Base-by-base conservation (phyloP, 1,284 basidiomycete species). In the Rhodotorula sp. region DNA sequence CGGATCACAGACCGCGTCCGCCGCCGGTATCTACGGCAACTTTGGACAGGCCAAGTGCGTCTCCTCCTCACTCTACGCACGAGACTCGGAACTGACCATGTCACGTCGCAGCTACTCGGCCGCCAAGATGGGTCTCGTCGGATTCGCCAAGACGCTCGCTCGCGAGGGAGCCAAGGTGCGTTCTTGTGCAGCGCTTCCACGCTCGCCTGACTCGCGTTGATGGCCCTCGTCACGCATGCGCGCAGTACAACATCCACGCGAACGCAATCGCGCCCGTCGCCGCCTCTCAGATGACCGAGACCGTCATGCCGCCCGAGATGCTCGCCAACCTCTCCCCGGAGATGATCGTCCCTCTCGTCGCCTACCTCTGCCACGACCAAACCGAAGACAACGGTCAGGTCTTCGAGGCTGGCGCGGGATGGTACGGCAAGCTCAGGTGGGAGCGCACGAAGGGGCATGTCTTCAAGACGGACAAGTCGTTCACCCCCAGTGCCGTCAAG, bases 221-320 rank as follows among this genome's bases (percentile, higher is more conserved):
- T 19, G 29, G n/a, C 74, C 58, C 76, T 76, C 57, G 92, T 36
- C 29, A 11, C 8, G 29, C 27, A 13, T 8, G 13, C 19, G 20
- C 39, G 49, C 55, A 97, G 82, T 96, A 98, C 82, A 89, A 89
- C 79, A 98, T 99, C 80, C 88, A 88, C 77, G 86, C 89, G 22
- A 90, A 90, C 74, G 90, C 86, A 30, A 91, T 99, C 74, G 94
- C 92, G 11, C 96, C 95, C 10, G 91, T 95, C 62, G 82, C 82
- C n/a, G 82, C 82, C 51, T 80, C 79, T 7, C 53, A 62, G 51
- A 61, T 61, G 60, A 61, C 60, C 49, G 60, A 61, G 36, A 70
- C 93, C 0, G 84, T 97, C 78, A 93, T 98, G 91, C 93, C 95
- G 22, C 90, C 91, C n/a, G 95, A 99, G 74, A 90, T 98, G 86